phyloP scores from a whole-genome alignment of 2,329 filamentous ascomycete species.

The Metarhizium guizhouense region DNA sequence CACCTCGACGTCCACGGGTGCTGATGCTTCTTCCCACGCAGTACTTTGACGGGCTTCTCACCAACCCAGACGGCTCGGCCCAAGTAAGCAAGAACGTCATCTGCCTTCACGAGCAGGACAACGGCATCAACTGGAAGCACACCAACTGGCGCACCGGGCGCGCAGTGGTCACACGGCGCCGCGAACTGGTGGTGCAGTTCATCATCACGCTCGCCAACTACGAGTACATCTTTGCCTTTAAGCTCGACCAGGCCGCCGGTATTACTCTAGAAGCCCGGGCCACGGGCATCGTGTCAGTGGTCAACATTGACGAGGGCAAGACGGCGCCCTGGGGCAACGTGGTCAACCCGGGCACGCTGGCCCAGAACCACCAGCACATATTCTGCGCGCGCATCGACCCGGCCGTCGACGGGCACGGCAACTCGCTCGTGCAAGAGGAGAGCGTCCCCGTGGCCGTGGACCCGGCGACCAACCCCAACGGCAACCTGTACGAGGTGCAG shows the following conservation, averaged over 20 bases:
- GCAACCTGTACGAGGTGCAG: slow-evolving; percentile 32
- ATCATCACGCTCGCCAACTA: slow-evolving; percentile 57
- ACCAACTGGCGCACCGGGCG: slow-evolving; percentile 48
- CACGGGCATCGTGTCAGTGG: slow-evolving; percentile 33
- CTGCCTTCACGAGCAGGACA: slow-evolving; percentile 25
- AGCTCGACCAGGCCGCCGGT: slow-evolving; percentile 44
- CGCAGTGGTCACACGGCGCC: slow-evolving; percentile 43
- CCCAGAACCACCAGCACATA: slow-evolving; percentile 59
- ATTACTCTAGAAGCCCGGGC: slow-evolving; percentile 22
- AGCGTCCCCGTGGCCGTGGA: slow-evolving; percentile 34
- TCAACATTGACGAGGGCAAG: slow-evolving; percentile 45
- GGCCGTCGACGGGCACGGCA: slow-evolving; percentile 48
- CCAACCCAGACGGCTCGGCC: slow-evolving; percentile 17
- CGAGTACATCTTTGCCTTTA: slow-evolving; percentile 39
- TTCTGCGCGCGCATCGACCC: slow-evolving; percentile 56
- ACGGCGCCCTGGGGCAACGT: slow-evolving; percentile 48
- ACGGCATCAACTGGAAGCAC: slow-evolving; percentile 54
- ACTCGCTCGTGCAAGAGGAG: slow-evolving; percentile 40
- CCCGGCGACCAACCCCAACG: slow-evolving; percentile 36
- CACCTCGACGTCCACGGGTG: too few species aligned
- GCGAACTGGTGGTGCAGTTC: slow-evolving; percentile 50
- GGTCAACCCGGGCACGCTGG: slow-evolving; percentile 50
- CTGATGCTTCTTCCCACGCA: slow-evolving; percentile 1
- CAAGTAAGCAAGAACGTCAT: slow-evolving; percentile 36
- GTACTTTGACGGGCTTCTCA: slow-evolving; percentile 28